These are phyloP conservation scores for Blastocystis sp. DNA, from an alignment of 352 stramenopile species.

Conservation along the genomic window DNA sequence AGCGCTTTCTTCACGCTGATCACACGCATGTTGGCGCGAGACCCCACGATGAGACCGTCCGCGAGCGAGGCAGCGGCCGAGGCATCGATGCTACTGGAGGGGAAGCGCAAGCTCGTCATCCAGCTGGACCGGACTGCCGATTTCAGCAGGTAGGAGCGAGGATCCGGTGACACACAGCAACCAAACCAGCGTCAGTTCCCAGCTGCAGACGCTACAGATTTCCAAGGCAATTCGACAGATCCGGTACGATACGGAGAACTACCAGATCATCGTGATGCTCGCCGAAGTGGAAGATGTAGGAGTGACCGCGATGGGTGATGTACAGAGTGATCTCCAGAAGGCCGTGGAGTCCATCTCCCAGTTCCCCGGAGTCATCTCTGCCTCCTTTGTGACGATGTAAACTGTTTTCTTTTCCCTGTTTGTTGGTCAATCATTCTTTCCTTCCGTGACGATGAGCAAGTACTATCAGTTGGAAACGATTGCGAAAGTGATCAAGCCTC, in stretches of 20 bases:
- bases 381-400: not conserved
- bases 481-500: slow-evolving; percentile 42
- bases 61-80: slow-evolving; percentile 57
- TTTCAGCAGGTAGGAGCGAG: not conserved
- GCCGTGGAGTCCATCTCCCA: not conserved
- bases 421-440: slow-evolving; percentile 12
- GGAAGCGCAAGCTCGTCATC: slow-evolving; percentile 58
- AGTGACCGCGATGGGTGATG: not conserved
- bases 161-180: not conserved
- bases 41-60: slow-evolving; percentile 57
- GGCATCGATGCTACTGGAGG: slow-evolving; percentile 59
- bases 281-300: slow-evolving; percentile 1
- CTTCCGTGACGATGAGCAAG: slow-evolving; percentile 17
- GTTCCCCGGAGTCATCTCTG: not conserved
- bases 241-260: not conserved
- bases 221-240: not conserved
- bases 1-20: slow-evolving; percentile 58
- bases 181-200: not conserved
- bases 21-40: slow-evolving; percentile 55
- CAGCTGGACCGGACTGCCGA: slow-evolving; percentile 55
- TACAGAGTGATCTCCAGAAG: not conserved
- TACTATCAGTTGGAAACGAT: slow-evolving; percentile 52
- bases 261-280: slow-evolving; percentile 25
- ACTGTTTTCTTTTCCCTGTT: not conserved
- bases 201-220: not conserved